Percentiles rank a stretch among this genome's conserved stretches.
Evolutionary conservation across 345 rosid species (phyloP).

Genomic region (Pelargonium nanum): DNA sequence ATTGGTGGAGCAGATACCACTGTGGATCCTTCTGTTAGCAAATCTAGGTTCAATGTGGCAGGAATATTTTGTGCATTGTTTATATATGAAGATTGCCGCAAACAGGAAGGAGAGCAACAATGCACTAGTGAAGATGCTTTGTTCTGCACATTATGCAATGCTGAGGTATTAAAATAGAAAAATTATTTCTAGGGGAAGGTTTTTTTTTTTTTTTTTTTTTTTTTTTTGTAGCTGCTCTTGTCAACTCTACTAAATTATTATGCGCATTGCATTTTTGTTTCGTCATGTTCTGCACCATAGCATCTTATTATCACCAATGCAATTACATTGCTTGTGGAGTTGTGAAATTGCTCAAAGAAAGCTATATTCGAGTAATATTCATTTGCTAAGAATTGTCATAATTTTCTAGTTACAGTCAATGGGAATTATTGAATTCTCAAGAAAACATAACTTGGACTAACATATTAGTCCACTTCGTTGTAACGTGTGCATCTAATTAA

Average conservation of each 20-base stretch:
- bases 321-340: too few species aligned
- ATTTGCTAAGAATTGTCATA: too few species aligned
- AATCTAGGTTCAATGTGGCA: conserved; percentile 32
- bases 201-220: not conserved
- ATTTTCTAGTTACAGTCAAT: too few species aligned
- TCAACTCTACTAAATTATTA: not conserved
- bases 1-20: conserved; percentile 24
- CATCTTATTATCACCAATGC: too few species aligned
- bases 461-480: too few species aligned
- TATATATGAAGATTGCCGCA: conserved; percentile 83
- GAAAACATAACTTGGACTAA: too few species aligned
- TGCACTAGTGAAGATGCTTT: conserved; percentile 66
- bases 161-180: conserved; percentile 54
- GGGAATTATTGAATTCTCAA: too few species aligned
- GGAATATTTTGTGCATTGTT: conserved; percentile 67
- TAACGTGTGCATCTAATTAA: too few species aligned
- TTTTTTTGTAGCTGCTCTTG: not conserved
- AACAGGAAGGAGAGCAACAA: conserved; percentile 47
- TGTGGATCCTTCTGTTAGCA: conserved; percentile 16
- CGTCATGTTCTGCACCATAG: too few species aligned
- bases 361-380: too few species aligned
- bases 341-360: too few species aligned
- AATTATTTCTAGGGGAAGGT: not conserved
- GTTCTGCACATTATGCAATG: conserved; percentile 88
- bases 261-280: too few species aligned